Base-by-base conservation (phyloP, 1,139 yeast genomes). In the Geotrichum candidum region DNA sequence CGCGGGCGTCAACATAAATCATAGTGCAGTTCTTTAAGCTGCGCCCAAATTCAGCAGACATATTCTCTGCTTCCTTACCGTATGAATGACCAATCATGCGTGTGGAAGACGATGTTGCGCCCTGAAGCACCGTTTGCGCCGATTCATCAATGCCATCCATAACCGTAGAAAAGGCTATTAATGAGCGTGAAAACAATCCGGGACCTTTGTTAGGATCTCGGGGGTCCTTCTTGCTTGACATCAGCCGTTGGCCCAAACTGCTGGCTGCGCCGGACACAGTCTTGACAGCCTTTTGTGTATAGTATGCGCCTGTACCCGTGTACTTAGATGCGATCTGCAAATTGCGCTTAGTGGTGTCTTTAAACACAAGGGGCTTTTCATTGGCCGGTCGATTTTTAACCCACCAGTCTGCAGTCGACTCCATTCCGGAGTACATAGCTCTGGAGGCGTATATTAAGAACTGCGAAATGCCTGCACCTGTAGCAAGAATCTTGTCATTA, bases 171-270 rank as follows among this genome's bases (percentile, higher is more conserved):
- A 62, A 62, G n/a, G 64, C 64, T 41, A 62, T 27, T 2, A 62
- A 41, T 11, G 64, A 59, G n/a, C 64, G 54, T n/a, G 57, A 57
- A 27, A 62, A 54, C 13, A 62, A 27, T 3, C 60, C 57, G 1
- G 57, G 55, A 13, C 15, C 31, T 51, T 35, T 45, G 23, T 60
- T 35, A 18, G 65, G 62, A 33, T 56, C 50, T 9, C 23, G 33
- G 38, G 53, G 35, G 35, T 48, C 54, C 45, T 58, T 51, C 53
- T 61, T 80, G 79, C 59, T 65, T 60, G 59, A 72, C 70, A 62
- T 73, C 10, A 59, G 33, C 18, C 59, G 38, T 22, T 50, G 53
- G 7, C 64, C 62, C 23, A 59, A 33, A 5, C 33, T 33, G 25
- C 53, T 55, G 13, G 61, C 64, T 15, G 59, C 55, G n/a, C 54